phyloP scores from a whole-genome alignment of 345 rosid species.

The Mangifera indica region DNA sequence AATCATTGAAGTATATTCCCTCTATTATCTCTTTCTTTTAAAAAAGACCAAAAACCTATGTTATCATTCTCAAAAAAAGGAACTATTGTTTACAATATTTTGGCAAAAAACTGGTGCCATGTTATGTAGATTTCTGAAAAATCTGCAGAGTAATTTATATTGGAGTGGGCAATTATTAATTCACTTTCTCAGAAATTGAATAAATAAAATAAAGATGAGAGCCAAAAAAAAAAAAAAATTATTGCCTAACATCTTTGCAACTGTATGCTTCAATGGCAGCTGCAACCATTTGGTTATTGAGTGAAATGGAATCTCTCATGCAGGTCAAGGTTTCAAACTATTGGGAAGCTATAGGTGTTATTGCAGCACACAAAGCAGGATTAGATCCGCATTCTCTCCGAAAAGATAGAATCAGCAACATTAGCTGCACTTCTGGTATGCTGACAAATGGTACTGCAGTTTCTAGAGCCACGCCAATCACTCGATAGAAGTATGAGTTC shows the following conservation, averaged over 20 bases:
- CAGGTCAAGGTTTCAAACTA: constrained; percentile 63
- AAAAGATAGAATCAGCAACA: constrained; percentile 39
- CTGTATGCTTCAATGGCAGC: neutral
- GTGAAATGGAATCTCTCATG: constrained; percentile 14
- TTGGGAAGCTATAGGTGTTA: constrained; percentile 71
- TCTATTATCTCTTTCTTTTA: too few species aligned
- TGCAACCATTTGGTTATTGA: neutral
- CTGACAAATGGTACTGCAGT: constrained; percentile 32
- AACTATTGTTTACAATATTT: neutral
- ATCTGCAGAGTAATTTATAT: neutral
- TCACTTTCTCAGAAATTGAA: neutral
- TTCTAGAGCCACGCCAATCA: constrained; percentile 26
- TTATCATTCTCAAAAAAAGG: neutral
- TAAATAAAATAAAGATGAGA: neutral
- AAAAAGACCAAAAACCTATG: too few species aligned
- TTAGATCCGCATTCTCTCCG: constrained; percentile 51
- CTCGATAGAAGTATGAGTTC: constrained; percentile 7
- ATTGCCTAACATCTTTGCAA: too few species aligned
- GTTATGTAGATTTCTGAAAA: neutral
- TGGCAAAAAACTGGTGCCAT: neutral
- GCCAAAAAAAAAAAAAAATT: neutral
- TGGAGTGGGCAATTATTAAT: neutral
- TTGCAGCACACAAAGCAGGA: constrained; percentile 66
- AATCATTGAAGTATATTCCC: neutral
- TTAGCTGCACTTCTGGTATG: constrained; percentile 18